A percentile compares a stretch with the other conserved stretches of the same genome.
phyloP scores from a whole-genome alignment of 2,329 filamentous ascomycete species.

The Neofusicoccum sp. region DNA sequence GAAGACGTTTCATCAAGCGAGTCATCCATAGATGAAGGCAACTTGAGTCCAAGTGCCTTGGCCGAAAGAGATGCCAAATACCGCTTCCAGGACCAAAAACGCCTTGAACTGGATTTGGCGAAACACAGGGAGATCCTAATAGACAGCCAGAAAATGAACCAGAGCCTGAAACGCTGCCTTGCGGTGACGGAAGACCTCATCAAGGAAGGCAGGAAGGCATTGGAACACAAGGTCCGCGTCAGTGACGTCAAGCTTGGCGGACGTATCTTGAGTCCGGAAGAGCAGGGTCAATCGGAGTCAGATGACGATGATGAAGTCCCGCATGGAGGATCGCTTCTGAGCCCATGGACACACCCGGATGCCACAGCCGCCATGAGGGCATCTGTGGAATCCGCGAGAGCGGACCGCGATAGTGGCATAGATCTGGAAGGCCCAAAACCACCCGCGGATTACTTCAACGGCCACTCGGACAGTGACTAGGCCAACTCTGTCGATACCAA shows the following conservation, averaged over 20 bases:
- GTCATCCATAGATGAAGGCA: slow-evolving; percentile 53
- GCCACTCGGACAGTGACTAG: background rate
- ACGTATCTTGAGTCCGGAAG: slow-evolving; percentile 70
- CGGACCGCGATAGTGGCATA: slow-evolving; percentile 39
- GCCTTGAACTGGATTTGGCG: slow-evolving; percentile 78
- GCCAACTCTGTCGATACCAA: background rate
- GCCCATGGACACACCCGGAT: slow-evolving; percentile 36
- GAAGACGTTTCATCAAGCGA: slow-evolving; percentile 48
- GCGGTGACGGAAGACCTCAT: slow-evolving; percentile 90
- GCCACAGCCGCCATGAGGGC: slow-evolving; percentile 19
- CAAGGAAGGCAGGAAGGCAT: slow-evolving; percentile 79
- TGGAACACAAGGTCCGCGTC: slow-evolving; percentile 76
- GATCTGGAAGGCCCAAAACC: slow-evolving; percentile 27
- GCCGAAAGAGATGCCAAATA: slow-evolving; percentile 49
- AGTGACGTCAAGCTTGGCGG: slow-evolving; percentile 81
- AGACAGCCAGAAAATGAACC: slow-evolving; percentile 93
- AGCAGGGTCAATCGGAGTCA: slow-evolving; percentile 43
- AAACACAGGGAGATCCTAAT: slow-evolving; percentile 86
- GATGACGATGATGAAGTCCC: slow-evolving; percentile 28
- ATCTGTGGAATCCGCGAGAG: slow-evolving; percentile 22
- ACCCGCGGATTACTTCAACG: slow-evolving; percentile 3
- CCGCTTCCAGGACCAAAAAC: slow-evolving; percentile 73
- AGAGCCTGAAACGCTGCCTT: slow-evolving; percentile 85
- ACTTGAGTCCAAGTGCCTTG: slow-evolving; percentile 42
- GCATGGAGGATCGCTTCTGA: slow-evolving; percentile 31